phyloP scores from a whole-genome alignment of 2,329 filamentous ascomycete species.

The Coniella vitis region DNA sequence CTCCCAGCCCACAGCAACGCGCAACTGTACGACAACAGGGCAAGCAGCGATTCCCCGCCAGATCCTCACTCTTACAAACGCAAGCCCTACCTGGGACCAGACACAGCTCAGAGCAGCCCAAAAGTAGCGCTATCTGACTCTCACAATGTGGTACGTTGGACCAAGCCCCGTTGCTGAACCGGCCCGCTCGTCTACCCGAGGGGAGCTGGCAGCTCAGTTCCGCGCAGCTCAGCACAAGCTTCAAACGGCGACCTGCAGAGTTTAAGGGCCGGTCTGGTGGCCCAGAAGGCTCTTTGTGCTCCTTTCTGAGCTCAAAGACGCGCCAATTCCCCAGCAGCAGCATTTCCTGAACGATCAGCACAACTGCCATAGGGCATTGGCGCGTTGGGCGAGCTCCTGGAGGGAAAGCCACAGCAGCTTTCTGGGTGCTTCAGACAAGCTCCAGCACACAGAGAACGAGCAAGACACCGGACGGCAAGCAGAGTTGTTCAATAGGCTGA shows the following conservation, averaged over 20 bases:
- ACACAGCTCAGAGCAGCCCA: slow-evolving; percentile 8
- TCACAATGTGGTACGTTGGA: slow-evolving; percentile 29
- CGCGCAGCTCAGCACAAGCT: not conserved
- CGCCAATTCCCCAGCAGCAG: no score
- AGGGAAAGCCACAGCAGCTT: no score
- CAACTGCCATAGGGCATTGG: not conserved
- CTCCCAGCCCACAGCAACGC: not conserved
- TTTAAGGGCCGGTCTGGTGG: not conserved
- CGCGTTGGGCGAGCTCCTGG: not conserved
- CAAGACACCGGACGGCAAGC: not conserved
- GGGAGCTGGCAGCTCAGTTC: not conserved
- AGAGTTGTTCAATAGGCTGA: slow-evolving; percentile 20
- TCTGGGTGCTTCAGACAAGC: not conserved
- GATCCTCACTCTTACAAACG: not conserved
- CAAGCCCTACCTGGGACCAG: not conserved
- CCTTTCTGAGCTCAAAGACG: no score
- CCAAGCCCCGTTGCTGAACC: not conserved
- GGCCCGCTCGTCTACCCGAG: no score
- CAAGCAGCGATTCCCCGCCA: not conserved
- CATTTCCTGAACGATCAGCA: not conserved
- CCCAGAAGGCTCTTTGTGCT: no score
- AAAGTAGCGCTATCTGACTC: slow-evolving; percentile 17
- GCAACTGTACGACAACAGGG: slow-evolving; percentile 5
- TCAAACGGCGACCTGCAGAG: not conserved
- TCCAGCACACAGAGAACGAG: no score